Base-by-base conservation (phyloP, 106 monocot genomes). In the Alisma plantagoaquatica region DNA sequence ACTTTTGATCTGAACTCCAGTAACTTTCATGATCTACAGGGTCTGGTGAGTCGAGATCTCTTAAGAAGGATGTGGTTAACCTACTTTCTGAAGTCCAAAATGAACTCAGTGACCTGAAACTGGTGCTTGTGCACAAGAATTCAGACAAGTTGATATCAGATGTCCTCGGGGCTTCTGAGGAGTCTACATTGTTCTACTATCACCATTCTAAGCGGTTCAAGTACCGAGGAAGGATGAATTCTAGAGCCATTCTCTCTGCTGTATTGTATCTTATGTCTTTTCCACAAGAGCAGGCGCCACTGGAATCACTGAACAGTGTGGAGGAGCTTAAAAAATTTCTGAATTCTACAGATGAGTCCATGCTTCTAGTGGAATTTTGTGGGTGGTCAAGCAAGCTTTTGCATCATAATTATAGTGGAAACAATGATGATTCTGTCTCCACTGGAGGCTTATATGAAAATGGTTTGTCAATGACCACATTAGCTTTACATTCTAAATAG, bases 321-420 rank as follows among this genome's bases (percentile, higher is more conserved):
- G 66, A 89, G 46, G 88, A 96, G 15, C 57, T 89, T 59, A 67
- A 75, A 31, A 27, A 23, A 27, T 84, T 84, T 73, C 30, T 76
- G 29, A 66, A 73, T 43, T 89, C 89, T 31, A 84, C 94, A 29
- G 94, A 88, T 63, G 89, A 73, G 72, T 60, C 81, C 50, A 62
- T 96, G 27, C 57, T 96, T 63, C 77, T 96, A 2, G 66, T 78
- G 38, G 94, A 96, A 27, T 89, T 88, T 29, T 96, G 94, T 81
- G 94, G 88, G 60, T 96, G 94, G 94, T 73, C 84, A 64, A 47
- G 54, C 53, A 65, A 69, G 69, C 53, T 87, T 49, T 62, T 76
- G 57, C 64, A 71, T 12, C 54, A 57, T 44, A 63, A 49, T 21
- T 60, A 70, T 15, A 57, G 32, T 60, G 64, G 41, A 54, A 71